Evolutionary conservation across 116 monocot species (phyloP), one percentile per base, ranked within the genome.

Genomic region (Trichopus zeylanicus): DNA sequence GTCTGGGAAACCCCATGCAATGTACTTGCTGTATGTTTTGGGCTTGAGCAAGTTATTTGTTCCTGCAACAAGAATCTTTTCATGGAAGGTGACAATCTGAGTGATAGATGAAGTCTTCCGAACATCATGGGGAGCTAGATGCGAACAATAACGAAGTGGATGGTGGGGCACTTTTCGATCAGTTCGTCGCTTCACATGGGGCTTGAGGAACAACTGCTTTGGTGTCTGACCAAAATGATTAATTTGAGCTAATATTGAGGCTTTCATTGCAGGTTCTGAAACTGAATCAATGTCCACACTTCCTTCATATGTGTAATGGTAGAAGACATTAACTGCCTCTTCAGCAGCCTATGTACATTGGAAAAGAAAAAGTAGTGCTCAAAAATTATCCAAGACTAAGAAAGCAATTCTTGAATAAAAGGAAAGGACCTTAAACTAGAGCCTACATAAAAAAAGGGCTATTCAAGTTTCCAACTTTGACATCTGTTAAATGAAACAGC

Each of bases 171-270:
- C 19, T 49, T 84, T 87, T 28, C 81, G 65, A 55, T 99, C 83
- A 16, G 73, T 53, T 29, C 78, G 75, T 7, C 99, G 72, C 57
- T 85, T 90, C 16, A 70, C 80, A 60, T 99, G 99, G 22, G 99
- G 76, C 46, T 99, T 99, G 26, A 59, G 74, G 63, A 99, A 99
- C 20, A 99, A 70, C 46, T 99, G 99, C 64, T 99, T 99, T 28
- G 99, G 99, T 12, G 99, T 99, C 56, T 99, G 99, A 31, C 99
- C 99, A 63, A 99, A 99, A 57, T 99, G 99, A 78, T 99, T 99
- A 23, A 99, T 99, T 63, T 99, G 99, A 11, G 99, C 99, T 19
- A 99, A 68, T 37, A 99, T 99, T 32, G 99, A 99, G 23, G 99
- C 92, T 55, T 99, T 99, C 99, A 99, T 86, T 19, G 92, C 83